These are phyloP conservation scores for Pecoramyces ruminantium DNA, from an alignment of 192 early-diverging fungal species.

Conservation along the genomic window DNA sequence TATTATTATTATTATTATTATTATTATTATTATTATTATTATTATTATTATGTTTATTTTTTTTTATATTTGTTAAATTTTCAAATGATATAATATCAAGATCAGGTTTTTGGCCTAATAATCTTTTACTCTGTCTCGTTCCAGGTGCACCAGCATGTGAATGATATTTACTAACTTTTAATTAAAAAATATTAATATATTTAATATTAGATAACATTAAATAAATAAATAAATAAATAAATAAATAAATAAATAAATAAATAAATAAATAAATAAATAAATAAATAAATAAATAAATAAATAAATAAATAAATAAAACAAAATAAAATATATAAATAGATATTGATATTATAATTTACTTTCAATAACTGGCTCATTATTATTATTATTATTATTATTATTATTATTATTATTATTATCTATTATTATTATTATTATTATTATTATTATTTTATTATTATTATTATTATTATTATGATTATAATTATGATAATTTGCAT, in stretches of 20 bases:
- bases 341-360: background rate
- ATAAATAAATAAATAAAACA: too few species aligned
- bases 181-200: background rate
- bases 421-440: background rate
- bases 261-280: too few species aligned
- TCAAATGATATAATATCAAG: background rate
- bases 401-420: background rate
- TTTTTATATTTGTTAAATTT: background rate
- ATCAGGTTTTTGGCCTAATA: background rate
- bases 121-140: background rate
- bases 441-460: background rate
- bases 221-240: too few species aligned
- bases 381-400: background rate
- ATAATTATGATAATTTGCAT: background rate
- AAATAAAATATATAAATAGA: background rate
- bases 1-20: background rate
- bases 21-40: background rate
- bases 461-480: background rate
- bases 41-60: background rate
- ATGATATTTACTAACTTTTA: background rate
- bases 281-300: too few species aligned
- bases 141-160: background rate
- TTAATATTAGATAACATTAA: too few species aligned
- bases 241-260: too few species aligned
- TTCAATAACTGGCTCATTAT: background rate